Conservation (phyloP, 306 rosid genomes). For the Sindora glabra region DNA sequence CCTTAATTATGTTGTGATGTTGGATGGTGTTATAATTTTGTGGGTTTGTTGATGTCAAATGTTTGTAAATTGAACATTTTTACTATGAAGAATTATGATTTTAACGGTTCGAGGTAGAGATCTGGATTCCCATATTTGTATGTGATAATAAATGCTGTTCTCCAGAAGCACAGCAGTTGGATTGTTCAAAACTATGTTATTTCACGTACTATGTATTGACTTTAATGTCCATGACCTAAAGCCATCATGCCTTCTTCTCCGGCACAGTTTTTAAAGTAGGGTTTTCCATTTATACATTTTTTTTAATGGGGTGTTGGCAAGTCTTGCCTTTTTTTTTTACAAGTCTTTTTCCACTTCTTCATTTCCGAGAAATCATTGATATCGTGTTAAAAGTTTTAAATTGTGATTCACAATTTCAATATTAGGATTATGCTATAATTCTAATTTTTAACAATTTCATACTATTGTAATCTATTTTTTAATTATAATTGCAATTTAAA, state of each 20-base stretch:
- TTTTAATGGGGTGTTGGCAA: background rate
- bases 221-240: background rate
- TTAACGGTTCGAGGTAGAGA: background rate
- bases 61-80: background rate
- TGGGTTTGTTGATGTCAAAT: background rate
- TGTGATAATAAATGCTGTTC: conserved; percentile 3
- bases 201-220: background rate
- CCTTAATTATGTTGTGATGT: background rate
- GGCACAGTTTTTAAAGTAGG: background rate
- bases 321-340: too few relatives aligned
- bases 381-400: too few relatives aligned
- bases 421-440: too few relatives aligned
- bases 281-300: background rate
- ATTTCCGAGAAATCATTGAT: too few relatives aligned
- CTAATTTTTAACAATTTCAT: too few relatives aligned
- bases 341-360: too few relatives aligned
- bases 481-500: too few relatives aligned
- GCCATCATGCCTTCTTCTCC: background rate
- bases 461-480: too few relatives aligned
- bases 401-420: too few relatives aligned
- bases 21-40: background rate
- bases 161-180: background rate
- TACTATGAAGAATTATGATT: background rate
- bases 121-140: background rate
- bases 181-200: background rate